Base-by-base conservation (phyloP, 345 rosid species). In the Eucalyptus brandiana region DNA sequence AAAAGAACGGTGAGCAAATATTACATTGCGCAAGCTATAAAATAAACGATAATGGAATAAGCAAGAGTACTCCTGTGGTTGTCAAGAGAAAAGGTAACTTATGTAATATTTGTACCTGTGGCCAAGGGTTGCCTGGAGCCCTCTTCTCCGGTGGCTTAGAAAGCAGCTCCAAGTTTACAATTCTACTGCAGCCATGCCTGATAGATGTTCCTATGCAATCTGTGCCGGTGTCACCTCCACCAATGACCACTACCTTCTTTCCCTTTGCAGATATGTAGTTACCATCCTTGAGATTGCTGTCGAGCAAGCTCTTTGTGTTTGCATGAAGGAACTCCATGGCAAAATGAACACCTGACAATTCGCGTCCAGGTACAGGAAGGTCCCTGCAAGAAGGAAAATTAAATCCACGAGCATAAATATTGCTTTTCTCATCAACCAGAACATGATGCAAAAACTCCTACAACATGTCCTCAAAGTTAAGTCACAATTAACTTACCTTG, bases 61-160 rank as follows among this genome's bases (percentile, higher is more conserved):
- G 47, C 85, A 40, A 40, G 85, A 76, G 47, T 21, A 76, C 24
- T 76, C 47, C 85, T 37, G 28, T 21, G 17, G 44, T 76, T 24
- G 47, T 80, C 86, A 18, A 54, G 30, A 26, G 80, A 67, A n/a
- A 26, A 17, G 5, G 87, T 45, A 72, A 72, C 81, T 19, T 19
- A 88, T 24, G 19, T 49, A 54, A 28, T 85, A 23, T 49, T 58
- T 89, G 87, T 88, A 98, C 99, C 99, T 98, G 99, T 53, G 99
- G 99, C 99, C 99, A 98, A n/a, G 99, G 99, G 94, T 98, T 98
- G 91, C 99, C 99, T 37, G 98, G 96, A 88, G 98, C 99, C 93
- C 99, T 95, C 9, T 92, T 91, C 90, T 53, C 87, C 28, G 99
- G 99, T 54, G 99, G 99, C 93, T 95, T 95, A 62, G 99, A 97